Evolutionary conservation across 257 asterid genomes (phyloP).

Genomic region (Gentiana dahurica): DNA sequence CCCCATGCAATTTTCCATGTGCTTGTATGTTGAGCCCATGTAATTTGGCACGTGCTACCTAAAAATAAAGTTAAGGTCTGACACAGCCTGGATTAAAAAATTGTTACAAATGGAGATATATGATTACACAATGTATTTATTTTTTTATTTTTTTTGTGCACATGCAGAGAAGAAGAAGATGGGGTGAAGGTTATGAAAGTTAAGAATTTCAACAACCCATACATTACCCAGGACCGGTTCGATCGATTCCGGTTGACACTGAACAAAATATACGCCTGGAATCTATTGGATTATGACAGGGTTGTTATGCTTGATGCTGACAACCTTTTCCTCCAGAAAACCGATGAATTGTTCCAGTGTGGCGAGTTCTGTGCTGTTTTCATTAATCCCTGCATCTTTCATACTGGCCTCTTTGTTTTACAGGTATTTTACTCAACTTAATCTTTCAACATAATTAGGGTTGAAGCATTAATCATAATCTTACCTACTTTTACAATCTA

Average conservation of each 20-base stretch:
- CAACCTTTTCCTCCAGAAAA: conserved; percentile 61
- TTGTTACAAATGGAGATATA: too few relatives aligned
- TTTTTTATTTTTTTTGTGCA: too few relatives aligned
- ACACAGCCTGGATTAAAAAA: too few relatives aligned
- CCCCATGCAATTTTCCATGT: too few relatives aligned
- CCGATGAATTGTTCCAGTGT: conserved; percentile 77
- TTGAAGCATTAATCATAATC: too few relatives aligned
- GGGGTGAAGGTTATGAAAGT: conserved; percentile 66
- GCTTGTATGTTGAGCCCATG: too few relatives aligned
- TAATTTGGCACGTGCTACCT: too few relatives aligned
- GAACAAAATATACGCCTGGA: conserved; percentile 84
- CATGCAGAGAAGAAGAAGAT: conserved; percentile 47
- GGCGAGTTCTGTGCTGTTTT: conserved; percentile 85
- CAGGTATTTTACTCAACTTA: conserved; percentile 28
- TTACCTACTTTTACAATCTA: too few relatives aligned
- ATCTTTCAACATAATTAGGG: too few relatives aligned
- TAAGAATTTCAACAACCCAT: conserved; percentile 60
- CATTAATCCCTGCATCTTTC: conserved; percentile 91
- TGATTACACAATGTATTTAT: too few relatives aligned
- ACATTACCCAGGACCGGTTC: conserved; percentile 23
- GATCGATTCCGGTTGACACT: conserved; percentile 59
- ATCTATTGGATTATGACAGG: conserved; percentile 57
- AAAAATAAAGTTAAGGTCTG: too few relatives aligned
- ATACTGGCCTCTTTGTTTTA: conserved; percentile 82
- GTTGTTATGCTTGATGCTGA: conserved; percentile 89